Evolutionary conservation across 805 yeast species (phyloP), one percentile per base, ranked within the genome.

Genomic region (Myxozyma lipomycoides): DNA sequence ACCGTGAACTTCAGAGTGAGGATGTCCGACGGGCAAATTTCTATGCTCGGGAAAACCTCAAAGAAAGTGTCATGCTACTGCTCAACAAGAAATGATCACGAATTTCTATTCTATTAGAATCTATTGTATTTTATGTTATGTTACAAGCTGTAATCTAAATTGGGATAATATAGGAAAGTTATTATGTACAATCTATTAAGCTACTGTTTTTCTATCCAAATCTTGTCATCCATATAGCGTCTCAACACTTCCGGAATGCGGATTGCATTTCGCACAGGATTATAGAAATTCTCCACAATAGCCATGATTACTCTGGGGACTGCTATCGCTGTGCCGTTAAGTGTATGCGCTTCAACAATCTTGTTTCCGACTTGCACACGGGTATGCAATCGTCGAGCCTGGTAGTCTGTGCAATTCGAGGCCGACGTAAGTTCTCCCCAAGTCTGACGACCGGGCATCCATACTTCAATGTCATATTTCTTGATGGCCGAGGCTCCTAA

Each of bases 241-340:
- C 80, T 75, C 45, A 90, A 71, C 1, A 79, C 85, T 40, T 77
- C 67, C 3, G 97, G 97, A 46, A 90, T 77, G 10, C 63, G 56
- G 4, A 90, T 76, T 3, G 74, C 66, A 12, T 79, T 69, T 0
- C 78, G 74, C 2, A 59, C 67, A 2, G 81, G 77, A 55, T 88
- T 83, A 62, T 85, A 93, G 60, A 77, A 77, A 65, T 85, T 93
- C 69, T 93, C 98, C 3, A 91, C 70, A n/a, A 93, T 75, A 1
- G 98, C 96, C 19, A 90, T 76, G 18, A 93, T 81, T 1, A 90
- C 83, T 52, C 98, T 73, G 1, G 98, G 98, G 15, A 91, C 83
- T 1, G 98, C 98, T 77, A 90, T 77, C 1, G 96, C 96, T 0
- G 98, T 93, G 17, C 97, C 98, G 60, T 93, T 93, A 41, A 93